Conservation (phyloP, 352 stramenopile genomes). For the Pythium rishiriense region DNA sequence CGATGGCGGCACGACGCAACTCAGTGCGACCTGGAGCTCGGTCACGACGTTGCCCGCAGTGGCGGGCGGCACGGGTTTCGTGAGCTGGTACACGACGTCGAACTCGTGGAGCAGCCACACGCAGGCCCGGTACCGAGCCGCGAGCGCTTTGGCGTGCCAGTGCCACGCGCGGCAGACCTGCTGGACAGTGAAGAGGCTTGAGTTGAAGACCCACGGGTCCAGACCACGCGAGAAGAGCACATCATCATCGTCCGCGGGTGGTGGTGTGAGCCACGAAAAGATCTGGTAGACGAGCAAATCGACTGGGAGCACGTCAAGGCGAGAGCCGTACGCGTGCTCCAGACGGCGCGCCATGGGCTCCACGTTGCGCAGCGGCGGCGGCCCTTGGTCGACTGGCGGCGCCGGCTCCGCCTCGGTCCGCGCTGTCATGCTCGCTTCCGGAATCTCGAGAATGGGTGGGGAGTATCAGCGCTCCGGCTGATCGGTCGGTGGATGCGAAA, state of each 20-base stretch:
- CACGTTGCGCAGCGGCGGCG: not conserved
- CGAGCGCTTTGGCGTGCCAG: not conserved
- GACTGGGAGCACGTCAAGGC: not conserved
- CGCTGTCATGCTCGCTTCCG: too few relatives aligned
- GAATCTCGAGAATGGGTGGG: too few relatives aligned
- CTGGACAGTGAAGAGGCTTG: not conserved
- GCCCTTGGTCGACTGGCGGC: not conserved
- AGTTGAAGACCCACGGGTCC: not conserved
- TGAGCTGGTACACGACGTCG: not conserved
- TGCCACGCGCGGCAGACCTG: conserved; percentile 4
- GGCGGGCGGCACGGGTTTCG: not conserved
- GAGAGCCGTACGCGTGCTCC: not conserved
- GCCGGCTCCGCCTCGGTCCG: not conserved
- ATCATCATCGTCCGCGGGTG: not conserved
- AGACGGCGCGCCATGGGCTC: not conserved
- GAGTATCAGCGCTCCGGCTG: too few relatives aligned
- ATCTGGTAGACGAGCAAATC: not conserved
- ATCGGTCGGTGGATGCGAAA: too few relatives aligned
- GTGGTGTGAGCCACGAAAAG: not conserved
- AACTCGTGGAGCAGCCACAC: not conserved
- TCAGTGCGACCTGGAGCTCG: not conserved
- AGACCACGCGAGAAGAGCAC: not conserved
- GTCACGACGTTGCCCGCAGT: not conserved
- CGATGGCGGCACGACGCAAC: not conserved
- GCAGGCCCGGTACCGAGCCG: not conserved